Evolutionary conservation across 352 stramenopile species (phyloP).

Genomic region (Globisporangium mamillatum): DNA sequence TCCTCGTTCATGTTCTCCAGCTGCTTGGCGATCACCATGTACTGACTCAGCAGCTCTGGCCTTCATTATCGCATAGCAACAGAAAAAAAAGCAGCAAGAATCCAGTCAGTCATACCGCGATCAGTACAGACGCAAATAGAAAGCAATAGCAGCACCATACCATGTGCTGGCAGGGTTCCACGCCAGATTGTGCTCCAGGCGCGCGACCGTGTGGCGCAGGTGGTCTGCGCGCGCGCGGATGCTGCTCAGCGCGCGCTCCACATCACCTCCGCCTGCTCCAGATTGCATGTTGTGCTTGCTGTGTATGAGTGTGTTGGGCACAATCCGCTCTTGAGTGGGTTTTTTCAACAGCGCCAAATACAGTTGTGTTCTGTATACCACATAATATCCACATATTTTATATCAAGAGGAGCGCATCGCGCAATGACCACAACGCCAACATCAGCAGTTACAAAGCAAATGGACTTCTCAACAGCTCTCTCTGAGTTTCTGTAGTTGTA

Average conservation of each 20-base stretch:
- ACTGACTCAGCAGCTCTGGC: conserved; percentile 81
- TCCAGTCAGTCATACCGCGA: background rate
- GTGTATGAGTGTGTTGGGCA: background rate
- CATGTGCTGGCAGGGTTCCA: conserved; percentile 82
- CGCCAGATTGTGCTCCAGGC: conserved; percentile 73
- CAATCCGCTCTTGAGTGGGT: background rate
- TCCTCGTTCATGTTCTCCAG: conserved; percentile 89
- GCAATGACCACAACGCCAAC: background rate
- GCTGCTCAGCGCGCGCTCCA: conserved; percentile 75
- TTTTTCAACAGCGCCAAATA: background rate
- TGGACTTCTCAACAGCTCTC: background rate
- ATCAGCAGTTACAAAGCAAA: background rate
- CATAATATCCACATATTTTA: background rate
- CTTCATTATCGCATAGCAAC: conserved; percentile 20
- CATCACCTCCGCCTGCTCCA: conserved; percentile 44
- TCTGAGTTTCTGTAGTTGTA: background rate
- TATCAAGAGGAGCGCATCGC: background rate
- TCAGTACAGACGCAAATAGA: background rate
- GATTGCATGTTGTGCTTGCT: conserved; percentile 32
- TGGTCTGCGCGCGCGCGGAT: conserved; percentile 80
- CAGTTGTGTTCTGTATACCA: background rate
- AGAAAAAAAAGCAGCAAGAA: background rate
- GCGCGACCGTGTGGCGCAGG: conserved; percentile 69
- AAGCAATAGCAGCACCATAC: conserved; percentile 22
- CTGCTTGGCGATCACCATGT: conserved; percentile 86